Conservation (phyloP, 768 basidiomycete genomes). For the Gautieria morchelliformis region DNA sequence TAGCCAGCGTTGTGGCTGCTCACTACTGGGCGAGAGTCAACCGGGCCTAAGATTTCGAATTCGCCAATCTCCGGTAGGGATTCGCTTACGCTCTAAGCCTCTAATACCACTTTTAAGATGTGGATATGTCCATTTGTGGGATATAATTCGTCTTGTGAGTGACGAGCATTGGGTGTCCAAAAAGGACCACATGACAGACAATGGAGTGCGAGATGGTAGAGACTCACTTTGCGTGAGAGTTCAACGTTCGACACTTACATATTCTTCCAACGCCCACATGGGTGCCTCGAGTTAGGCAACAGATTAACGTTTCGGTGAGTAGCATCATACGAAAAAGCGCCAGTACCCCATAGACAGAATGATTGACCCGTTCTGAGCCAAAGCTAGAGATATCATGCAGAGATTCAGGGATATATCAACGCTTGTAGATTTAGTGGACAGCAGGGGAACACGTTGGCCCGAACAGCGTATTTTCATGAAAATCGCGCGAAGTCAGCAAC, state of each 20-base stretch:
- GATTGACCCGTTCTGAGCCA: no score
- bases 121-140: constrained; percentile 11
- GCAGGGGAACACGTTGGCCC: background rate
- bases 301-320: background rate
- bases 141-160: no score
- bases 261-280: background rate
- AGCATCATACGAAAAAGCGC: no score
- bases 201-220: background rate
- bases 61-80: constrained; percentile 33
- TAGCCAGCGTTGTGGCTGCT: constrained; percentile 32
- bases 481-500: background rate
- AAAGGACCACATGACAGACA: no score
- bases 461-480: background rate
- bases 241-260: background rate
- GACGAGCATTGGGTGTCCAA: no score
- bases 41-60: background rate
- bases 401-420: no score
- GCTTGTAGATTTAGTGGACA: no score
- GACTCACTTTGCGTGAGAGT: background rate
- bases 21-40: background rate
- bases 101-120: constrained; percentile 22
- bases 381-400: no score
- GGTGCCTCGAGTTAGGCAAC: background rate
- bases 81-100: constrained; percentile 33
- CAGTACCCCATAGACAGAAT: no score